These are phyloP conservation scores for Rutstroemia sp. DNA, from an alignment of 2,329 filamentous ascomycete species.

Conservation along the genomic window DNA sequence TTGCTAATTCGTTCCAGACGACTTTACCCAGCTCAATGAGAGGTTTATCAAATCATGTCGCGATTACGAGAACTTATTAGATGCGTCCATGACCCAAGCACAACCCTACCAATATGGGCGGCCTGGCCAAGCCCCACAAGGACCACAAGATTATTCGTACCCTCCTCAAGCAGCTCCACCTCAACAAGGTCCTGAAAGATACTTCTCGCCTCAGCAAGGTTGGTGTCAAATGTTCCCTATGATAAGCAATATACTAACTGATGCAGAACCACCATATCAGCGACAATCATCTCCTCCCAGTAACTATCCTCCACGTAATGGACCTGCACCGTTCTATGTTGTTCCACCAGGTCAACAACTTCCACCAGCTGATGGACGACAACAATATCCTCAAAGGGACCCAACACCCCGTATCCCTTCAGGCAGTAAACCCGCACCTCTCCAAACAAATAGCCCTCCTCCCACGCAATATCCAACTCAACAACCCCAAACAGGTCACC, in stretches of 20 bases:
- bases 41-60: constrained; percentile 98
- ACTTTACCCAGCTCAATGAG: constrained; percentile 97
- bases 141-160: constrained; percentile 30
- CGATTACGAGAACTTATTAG: constrained; percentile 92
- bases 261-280: constrained; percentile 35
- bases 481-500: constrained; percentile 39
- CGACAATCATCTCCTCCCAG: constrained; percentile 44
- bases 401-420: constrained; percentile 42
- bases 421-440: constrained; percentile 39
- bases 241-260: too few relatives aligned
- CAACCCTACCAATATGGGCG: constrained; percentile 67
- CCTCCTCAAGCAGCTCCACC: constrained; percentile 29
- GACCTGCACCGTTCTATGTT: constrained; percentile 58
- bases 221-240: neutral
- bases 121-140: constrained; percentile 22
- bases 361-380: constrained; percentile 30
- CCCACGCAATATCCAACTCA: constrained; percentile 40
- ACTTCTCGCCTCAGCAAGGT: constrained; percentile 49
- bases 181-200: constrained; percentile 58
- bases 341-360: constrained; percentile 34
- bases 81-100: constrained; percentile 95
- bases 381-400: constrained; percentile 46
- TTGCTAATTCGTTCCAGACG: constrained; percentile 52
- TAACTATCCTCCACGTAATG: constrained; percentile 47
- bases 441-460: constrained; percentile 46